phyloP scores from a whole-genome alignment of 208 protist species.

The Leishmania mexicana region DNA sequence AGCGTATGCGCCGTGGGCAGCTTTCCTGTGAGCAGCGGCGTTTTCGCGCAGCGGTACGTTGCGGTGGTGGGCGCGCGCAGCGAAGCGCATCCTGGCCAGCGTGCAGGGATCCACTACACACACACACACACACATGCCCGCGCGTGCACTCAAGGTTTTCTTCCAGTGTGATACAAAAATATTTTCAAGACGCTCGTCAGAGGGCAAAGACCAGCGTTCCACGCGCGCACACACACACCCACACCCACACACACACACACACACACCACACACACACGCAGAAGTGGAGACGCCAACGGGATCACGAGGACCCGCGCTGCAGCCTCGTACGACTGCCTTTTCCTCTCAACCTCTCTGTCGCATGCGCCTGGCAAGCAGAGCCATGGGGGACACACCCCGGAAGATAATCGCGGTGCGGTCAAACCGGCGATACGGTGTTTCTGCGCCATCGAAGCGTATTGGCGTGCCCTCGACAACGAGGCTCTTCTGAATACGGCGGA shows the following conservation, averaged over 20 bases:
- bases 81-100: background rate
- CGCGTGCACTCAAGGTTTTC: background rate
- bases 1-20: background rate
- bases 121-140: background rate
- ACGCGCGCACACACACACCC: background rate
- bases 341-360: constrained; percentile 3
- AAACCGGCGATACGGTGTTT: constrained; percentile 49
- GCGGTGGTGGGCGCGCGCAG: background rate
- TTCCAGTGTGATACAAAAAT: background rate
- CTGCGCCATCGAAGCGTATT: constrained; percentile 63
- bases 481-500: constrained; percentile 55
- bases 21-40: background rate
- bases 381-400: constrained; percentile 79
- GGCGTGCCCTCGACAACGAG: constrained; percentile 62
- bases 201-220: background rate
- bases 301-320: background rate
- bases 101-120: background rate
- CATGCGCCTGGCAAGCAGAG: constrained; percentile 58
- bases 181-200: background rate
- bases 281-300: background rate
- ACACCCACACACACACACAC: background rate
- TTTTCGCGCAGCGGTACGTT: background rate
- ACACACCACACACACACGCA: background rate
- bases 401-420: constrained; percentile 84
- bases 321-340: background rate